Percentiles rank a stretch among this genome's conserved stretches.
These are phyloP conservation scores for Schrenkiella parvula DNA, from an alignment of 345 rosid genomes.

Conservation along the genomic window DNA sequence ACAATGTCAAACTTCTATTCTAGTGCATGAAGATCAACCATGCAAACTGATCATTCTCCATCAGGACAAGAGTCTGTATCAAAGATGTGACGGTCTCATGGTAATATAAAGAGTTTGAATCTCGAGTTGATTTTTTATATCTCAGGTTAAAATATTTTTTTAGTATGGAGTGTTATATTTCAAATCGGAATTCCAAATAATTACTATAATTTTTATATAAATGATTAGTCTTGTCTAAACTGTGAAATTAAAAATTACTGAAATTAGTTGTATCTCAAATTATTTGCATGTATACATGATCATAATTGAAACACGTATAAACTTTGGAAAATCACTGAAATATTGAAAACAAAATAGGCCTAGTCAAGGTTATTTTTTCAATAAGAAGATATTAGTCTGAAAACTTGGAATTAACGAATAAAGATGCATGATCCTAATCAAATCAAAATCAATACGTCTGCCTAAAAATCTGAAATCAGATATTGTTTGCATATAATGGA, in stretches of 20 bases:
- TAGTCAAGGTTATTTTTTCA: not conserved
- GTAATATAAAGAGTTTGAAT: no score
- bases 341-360: not conserved
- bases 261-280: not conserved
- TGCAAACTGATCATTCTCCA: not conserved
- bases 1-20: not conserved
- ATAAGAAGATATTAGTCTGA: not conserved
- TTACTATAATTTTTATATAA: no score
- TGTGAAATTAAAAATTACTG: not conserved
- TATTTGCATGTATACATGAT: not conserved
- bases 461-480: constrained; percentile 8
- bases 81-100: no score
- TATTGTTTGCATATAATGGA: constrained; percentile 25
- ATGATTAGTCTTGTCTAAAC: not conserved
- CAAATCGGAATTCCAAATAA: no score
- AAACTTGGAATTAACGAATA: not conserved
- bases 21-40: not conserved
- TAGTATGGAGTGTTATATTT: no score
- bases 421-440: constrained; percentile 9
- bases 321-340: not conserved
- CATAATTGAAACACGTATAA: not conserved
- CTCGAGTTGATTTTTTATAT: no score
- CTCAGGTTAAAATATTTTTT: no score
- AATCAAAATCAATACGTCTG: constrained; percentile 17
- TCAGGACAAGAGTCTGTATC: not conserved